Percentiles rank a stretch among this genome's conserved stretches.
Conservation (phyloP, 495 filamentous ascomycete species). For the Daldinia concentrica region DNA sequence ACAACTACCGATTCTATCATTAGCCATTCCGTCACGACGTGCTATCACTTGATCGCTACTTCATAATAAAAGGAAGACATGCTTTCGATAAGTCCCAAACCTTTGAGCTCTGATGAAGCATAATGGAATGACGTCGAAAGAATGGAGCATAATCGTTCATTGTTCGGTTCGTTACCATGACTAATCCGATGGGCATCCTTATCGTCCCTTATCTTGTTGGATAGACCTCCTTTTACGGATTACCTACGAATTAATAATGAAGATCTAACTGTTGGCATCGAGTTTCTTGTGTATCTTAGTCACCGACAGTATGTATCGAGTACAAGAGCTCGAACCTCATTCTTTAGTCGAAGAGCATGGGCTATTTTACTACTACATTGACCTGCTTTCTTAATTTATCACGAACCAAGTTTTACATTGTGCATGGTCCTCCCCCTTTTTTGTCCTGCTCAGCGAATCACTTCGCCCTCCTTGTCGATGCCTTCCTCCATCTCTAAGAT, state of each 20-base stretch:
- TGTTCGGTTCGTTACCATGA: background rate
- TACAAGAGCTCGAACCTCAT: too few relatives aligned
- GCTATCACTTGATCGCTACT: background rate
- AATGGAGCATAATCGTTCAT: background rate
- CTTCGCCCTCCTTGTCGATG: slow-evolving; percentile 77
- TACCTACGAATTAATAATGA: background rate
- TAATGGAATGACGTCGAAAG: slow-evolving; percentile 15
- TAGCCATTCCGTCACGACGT: background rate
- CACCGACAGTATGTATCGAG: too few relatives aligned
- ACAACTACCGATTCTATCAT: background rate
- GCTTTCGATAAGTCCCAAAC: background rate
- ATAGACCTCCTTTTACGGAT: background rate
- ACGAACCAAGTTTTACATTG: slow-evolving; percentile 32
- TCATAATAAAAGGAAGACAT: background rate
- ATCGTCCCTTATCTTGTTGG: too few relatives aligned
- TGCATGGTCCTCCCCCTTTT: slow-evolving; percentile 7
- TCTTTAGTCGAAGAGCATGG: too few relatives aligned
- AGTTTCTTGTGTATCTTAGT: background rate
- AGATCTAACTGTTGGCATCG: background rate
- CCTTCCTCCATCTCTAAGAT: slow-evolving; percentile 89
- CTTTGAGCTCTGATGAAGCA: slow-evolving; percentile 10
- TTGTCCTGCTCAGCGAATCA: slow-evolving; percentile 57
- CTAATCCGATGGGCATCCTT: background rate
- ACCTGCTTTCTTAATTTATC: slow-evolving; percentile 22
- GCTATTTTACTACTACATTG: slow-evolving; percentile 26